A percentile compares a stretch with the other conserved stretches of the same genome.
These are phyloP conservation scores for Leccinum griseonigrum DNA, from an alignment of 1,284 basidiomycete genomes.

Conservation along the genomic window DNA sequence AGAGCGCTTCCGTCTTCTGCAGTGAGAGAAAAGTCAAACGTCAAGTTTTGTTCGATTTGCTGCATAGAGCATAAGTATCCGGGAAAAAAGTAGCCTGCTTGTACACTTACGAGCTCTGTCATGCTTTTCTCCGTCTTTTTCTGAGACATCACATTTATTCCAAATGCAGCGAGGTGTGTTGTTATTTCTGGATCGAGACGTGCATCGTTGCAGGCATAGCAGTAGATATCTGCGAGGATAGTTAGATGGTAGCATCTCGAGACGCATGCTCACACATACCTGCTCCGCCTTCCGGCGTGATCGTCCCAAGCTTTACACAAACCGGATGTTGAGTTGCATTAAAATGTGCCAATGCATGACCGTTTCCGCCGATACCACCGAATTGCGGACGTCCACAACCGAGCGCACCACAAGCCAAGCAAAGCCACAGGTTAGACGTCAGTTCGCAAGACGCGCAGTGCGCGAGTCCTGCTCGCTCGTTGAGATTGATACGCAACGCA, in stretches of 20 bases:
- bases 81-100: background rate
- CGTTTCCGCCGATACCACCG: constrained; percentile 86
- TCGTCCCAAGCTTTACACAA: constrained; percentile 94
- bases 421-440: constrained; percentile 93
- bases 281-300: constrained; percentile 91
- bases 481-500: constrained; percentile 7
- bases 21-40: constrained; percentile 93
- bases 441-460: constrained; percentile 80
- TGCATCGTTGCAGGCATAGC: constrained; percentile 90
- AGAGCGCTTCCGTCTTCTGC: constrained; percentile 88
- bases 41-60: constrained; percentile 97
- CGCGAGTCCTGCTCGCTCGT: constrained; percentile 56
- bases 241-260: background rate
- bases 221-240: constrained; percentile 76
- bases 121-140: constrained; percentile 96
- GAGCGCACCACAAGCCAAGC: constrained; percentile 91
- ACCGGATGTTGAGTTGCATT: constrained; percentile 76
- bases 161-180: constrained; percentile 77
- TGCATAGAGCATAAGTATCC: constrained; percentile 30
- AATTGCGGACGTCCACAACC: constrained; percentile 90
- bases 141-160: constrained; percentile 82
- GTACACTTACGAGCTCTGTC: constrained; percentile 79
- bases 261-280: constrained; percentile 45
- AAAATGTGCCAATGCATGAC: constrained; percentile 87
- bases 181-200: constrained; percentile 80